phyloP scores from a whole-genome alignment of 202 grass and related monocot species.

The Panicum hallii region DNA sequence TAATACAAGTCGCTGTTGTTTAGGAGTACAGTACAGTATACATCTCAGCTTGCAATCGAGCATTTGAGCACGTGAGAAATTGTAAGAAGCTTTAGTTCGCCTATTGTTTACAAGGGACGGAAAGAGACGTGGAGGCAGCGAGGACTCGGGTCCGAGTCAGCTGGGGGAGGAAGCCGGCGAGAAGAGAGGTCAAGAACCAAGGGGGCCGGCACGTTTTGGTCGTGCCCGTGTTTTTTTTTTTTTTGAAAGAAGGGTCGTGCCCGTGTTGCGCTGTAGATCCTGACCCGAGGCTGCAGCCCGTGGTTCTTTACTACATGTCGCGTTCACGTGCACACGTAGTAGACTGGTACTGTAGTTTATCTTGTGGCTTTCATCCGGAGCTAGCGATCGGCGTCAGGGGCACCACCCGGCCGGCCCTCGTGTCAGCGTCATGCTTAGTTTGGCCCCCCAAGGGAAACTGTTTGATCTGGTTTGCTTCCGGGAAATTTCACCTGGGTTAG shows the following conservation, averaged over 20 bases:
- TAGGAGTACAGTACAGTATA: background rate
- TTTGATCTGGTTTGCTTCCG: constrained; percentile 8
- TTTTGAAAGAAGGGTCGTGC: background rate
- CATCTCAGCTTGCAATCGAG: background rate
- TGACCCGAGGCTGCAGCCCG: background rate
- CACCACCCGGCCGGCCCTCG: too few relatives aligned
- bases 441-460: background rate
- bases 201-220: background rate
- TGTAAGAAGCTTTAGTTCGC: background rate
- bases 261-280: background rate
- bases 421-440: background rate
- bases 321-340: background rate
- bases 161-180: background rate
- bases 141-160: background rate
- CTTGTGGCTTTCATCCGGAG: constrained; percentile 12
- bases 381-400: background rate
- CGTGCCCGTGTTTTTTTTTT: background rate
- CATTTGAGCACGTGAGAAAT: background rate
- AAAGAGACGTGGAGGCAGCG: constrained; percentile 1
- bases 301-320: background rate
- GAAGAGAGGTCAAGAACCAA: background rate
- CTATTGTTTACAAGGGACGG: background rate
- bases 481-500: constrained; percentile 14
- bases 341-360: background rate
- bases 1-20: background rate